Conservation (phyloP, 2,329 filamentous ascomycete genomes). For the Aspergillus sp. region DNA sequence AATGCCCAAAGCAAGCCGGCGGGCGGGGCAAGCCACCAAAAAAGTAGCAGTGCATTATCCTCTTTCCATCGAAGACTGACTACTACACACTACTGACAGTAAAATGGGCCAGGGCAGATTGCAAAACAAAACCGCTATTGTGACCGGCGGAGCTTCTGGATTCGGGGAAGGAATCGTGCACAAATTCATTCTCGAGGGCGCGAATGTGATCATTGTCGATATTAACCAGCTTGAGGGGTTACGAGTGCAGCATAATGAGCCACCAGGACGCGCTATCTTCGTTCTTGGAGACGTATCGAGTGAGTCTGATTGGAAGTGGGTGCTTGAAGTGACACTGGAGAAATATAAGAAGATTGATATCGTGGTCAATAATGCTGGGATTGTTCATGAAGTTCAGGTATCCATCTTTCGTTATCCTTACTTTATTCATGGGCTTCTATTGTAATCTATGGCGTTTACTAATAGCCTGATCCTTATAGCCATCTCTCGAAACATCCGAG, state of each 20-base stretch:
- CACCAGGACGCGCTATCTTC: neutral
- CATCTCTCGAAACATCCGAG: neutral
- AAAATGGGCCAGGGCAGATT: neutral
- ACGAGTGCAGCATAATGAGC: neutral
- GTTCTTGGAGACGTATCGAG: neutral
- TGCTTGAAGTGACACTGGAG: neutral
- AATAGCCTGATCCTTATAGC: neutral
- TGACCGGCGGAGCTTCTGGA: neutral
- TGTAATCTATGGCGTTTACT: no score
- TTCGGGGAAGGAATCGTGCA: neutral
- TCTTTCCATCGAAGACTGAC: rapidly evolving
- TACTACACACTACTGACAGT: no score
- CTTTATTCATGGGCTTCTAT: no score
- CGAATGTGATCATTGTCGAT: neutral
- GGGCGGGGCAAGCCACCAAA: no score
- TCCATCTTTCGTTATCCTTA: no score
- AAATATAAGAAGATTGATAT: neutral
- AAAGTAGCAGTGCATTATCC: no score
- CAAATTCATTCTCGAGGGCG: neutral
- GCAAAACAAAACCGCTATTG: neutral
- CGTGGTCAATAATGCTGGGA: neutral
- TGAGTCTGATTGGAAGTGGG: neutral
- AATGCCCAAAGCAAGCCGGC: no score
- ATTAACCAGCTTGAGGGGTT: neutral
- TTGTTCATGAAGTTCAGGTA: neutral